Base-by-base conservation (phyloP, 1,284 basidiomycete species). In the Trametes hirsuta region DNA sequence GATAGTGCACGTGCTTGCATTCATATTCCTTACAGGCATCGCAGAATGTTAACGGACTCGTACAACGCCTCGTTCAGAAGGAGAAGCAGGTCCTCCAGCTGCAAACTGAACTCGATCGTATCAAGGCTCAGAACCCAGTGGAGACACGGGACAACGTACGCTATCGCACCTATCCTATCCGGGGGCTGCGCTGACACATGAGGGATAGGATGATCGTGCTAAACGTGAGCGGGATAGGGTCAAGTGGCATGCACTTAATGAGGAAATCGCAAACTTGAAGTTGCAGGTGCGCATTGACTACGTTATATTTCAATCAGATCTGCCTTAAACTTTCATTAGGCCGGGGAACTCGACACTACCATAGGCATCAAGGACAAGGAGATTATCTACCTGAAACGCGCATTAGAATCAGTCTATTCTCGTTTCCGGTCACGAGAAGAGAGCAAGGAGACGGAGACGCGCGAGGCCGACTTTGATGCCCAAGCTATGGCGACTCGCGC, bases 71-170 rank as follows among this genome's bases (percentile, higher is more conserved):
- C 6, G 84, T 91, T 3, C 84, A 88, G 69, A 95, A 94, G 72
- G 94, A 96, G 76, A 94, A 91, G 70, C 86, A 94, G 71, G 91
- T 93, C 1, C 72, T 86, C 6, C 85, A 88, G 58, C 79, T 96
- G 5, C 87, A 89, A 70, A 80, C 82, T 3, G 91, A 94, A 66
- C 74, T 95, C 8, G 91, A 91, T 62, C 80, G 82, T 34, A 74
- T 85, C 58, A 84, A 83, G 61, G 75, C 78, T 3, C 81, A 84
- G 68, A 84, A 84, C 71, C 84, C 84, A 2, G 71, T 66, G 8
- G 87, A 90, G 53, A 72, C 73, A 4, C 76, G 81, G 36, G 86
- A 90, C 64, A 77, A 79, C 51, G 90, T 91, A 69, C 55, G 87
- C 8, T 69, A 37, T 18, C 1, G 14, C 2, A 21, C 11, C 12